A percentile compares a stretch with the other conserved stretches of the same genome.
Conservation (phyloP, 352 stramenopile species). For the Blastocystis sp. region DNA sequence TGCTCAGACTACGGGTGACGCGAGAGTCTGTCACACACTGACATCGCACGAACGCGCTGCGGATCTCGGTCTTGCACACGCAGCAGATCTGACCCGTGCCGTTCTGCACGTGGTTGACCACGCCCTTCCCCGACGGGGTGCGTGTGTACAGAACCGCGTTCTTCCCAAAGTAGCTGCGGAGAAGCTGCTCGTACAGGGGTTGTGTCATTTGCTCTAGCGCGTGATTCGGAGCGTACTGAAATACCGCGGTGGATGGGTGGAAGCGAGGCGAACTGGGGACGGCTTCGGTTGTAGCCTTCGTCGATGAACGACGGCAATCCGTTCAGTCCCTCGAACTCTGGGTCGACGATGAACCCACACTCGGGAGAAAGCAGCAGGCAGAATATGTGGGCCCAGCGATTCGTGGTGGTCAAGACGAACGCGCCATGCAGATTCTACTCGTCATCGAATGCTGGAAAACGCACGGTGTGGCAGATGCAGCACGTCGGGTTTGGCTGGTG, state of each 20-base stretch:
- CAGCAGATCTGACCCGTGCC: background rate
- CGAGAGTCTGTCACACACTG: background rate
- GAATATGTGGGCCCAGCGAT: background rate
- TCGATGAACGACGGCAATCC: conserved; percentile 28
- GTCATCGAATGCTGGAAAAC: background rate
- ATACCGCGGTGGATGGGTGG: background rate
- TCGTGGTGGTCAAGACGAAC: background rate
- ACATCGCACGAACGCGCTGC: background rate
- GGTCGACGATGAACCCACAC: conserved; percentile 27
- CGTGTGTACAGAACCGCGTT: conserved; percentile 3
- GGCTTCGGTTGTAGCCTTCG: conserved; percentile 2
- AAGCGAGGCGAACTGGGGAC: background rate
- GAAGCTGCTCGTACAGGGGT: conserved; percentile 16
- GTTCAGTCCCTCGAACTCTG: conserved; percentile 36
- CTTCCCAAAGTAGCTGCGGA: conserved; percentile 30
- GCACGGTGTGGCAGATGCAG: conserved; percentile 14
- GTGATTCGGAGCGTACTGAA: background rate
- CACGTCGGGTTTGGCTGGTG: background rate
- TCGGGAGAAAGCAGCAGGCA: conserved; percentile 32
- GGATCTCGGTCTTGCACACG: conserved; percentile 1
- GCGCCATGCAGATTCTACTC: background rate
- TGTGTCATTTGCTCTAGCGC: conserved; percentile 11
- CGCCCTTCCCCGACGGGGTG: conserved; percentile 1
- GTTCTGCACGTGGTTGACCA: background rate
- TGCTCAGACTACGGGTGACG: background rate